Evolutionary conservation across 75 land plant genomes (phyloP), one percentile per base, ranked within the genome.

Genomic region (Selaginella tamariscina): DNA sequence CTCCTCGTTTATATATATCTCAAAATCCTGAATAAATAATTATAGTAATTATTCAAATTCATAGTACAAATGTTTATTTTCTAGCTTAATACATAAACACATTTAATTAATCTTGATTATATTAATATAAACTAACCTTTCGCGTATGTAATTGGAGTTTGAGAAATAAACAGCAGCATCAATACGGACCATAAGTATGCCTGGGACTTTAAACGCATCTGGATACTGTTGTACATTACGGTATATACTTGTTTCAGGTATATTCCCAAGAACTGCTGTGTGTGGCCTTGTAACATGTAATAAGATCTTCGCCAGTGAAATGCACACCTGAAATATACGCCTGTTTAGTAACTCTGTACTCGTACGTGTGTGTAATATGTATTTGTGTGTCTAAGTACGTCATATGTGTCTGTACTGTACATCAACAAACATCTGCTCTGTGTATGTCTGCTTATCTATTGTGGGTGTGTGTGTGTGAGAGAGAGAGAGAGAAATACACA

Each of bases 151-250:
- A 54, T 77, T 89, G 26, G 85, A 80, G 63, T 89, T 93, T 22
- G 91, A 83, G 70, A 93, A 93, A n/a, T 89, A 82, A 32, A 89
- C 80, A 8, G 94, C 85, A 66, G 90, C 83, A 73, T 84, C 94
- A 56, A 89, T 71, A 22, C 85, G 79, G 23, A 89, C 49, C 65
- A 93, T 80, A 62, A 93, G 82, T 66, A 86, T 82, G 26, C 91
- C 90, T 29, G 89, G 83, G 22, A 80, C 60, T 28, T 72, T 76
- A 2, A 21, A 49, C 2, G 87, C 85, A 32, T 80, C 83, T 27
- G 75, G 73, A 65, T 89, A 86, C 9, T 89, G 90, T 27, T 82
- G 54, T 26, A 86, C 31, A 65, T 89, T 78, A 1, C 95, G 73
- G 54, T 82, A 92, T 2, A 84, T 77, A 55, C 74, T 74, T 0